Percentiles rank a stretch among this genome's conserved stretches.
Evolutionary conservation across 371 early-diverging fungal genomes (phyloP).

Genomic region (Rhizomucor miehei): DNA sequence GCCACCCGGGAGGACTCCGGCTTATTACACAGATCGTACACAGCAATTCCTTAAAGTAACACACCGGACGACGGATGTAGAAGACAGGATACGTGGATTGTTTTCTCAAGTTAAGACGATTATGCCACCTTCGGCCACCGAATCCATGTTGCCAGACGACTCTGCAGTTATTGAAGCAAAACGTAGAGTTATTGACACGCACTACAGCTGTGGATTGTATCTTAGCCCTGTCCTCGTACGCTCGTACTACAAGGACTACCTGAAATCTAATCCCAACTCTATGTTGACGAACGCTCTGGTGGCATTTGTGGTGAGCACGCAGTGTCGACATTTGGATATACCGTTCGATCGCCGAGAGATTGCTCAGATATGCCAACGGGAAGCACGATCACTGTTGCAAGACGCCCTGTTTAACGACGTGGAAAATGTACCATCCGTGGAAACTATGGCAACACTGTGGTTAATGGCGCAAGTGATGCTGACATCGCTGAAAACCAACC

Average conservation of each 20-base stretch:
- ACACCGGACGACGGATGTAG: too few relatives aligned
- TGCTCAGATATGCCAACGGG: constrained; percentile 21
- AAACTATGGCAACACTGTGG: constrained; percentile 22
- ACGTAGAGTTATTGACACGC: constrained; percentile 16
- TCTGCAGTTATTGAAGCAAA: too few relatives aligned
- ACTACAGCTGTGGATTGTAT: constrained; percentile 23
- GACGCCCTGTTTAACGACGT: constrained; percentile 31
- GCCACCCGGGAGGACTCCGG: too few relatives aligned
- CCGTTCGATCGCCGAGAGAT: constrained; percentile 15
- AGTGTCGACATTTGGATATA: not conserved
- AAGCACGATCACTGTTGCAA: constrained; percentile 24
- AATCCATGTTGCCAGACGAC: too few relatives aligned
- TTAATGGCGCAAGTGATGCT: constrained; percentile 22
- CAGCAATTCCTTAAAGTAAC: too few relatives aligned
- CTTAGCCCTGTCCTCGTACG: constrained; percentile 21
- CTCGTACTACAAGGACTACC: constrained; percentile 19
- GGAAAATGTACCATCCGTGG: constrained; percentile 15
- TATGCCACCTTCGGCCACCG: too few relatives aligned
- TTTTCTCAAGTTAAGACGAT: too few relatives aligned
- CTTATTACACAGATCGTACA: too few relatives aligned
- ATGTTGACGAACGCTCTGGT: constrained; percentile 29
- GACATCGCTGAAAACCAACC: constrained; percentile 19
- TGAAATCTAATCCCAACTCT: constrained; percentile 19
- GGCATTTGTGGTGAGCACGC: constrained; percentile 10
- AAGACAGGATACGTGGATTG: too few relatives aligned